Conservation (phyloP, 2,329 filamentous ascomycete genomes). For the Neopestalotiopsis clavispora region DNA sequence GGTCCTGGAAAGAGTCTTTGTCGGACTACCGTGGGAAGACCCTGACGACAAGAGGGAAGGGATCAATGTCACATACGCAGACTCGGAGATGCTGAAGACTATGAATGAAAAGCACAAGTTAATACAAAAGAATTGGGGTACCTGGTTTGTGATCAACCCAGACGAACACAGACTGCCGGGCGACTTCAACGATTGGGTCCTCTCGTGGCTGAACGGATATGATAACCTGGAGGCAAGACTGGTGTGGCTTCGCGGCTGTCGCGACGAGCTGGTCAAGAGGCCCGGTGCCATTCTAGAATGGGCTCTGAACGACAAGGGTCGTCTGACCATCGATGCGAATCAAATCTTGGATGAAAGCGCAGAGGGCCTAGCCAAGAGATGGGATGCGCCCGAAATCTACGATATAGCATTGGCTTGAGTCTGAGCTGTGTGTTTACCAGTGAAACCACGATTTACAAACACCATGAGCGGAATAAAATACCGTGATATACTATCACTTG, state of each 20-base stretch:
- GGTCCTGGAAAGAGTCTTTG: not conserved
- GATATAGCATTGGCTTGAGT: too few relatives aligned
- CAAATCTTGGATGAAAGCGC: not conserved
- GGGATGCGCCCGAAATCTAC: not conserved
- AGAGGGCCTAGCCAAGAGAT: not conserved
- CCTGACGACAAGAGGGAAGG: conserved; percentile 6
- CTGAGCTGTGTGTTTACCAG: too few relatives aligned
- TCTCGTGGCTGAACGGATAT: conserved; percentile 11
- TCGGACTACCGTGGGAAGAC: conserved; percentile 6
- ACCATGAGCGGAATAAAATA: too few relatives aligned
- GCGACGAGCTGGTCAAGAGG: not conserved
- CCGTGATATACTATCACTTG: too few relatives aligned
- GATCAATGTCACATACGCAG: not conserved
- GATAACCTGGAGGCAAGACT: conserved; percentile 10
- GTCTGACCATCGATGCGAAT: not conserved
- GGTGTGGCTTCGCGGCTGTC: conserved; percentile 10
- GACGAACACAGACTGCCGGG: not conserved
- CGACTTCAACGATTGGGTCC: conserved; percentile 1
- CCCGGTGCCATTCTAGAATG: not conserved
- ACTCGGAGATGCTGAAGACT: not conserved
- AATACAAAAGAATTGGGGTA: not conserved
- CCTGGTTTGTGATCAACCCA: not conserved
- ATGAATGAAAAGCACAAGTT: conserved; percentile 3
- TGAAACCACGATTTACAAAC: too few relatives aligned
- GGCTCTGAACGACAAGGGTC: not conserved